Evolutionary conservation across 1,284 basidiomycete genomes (phyloP), one percentile per base, ranked within the genome.

Genomic region (Ganoderma sinense): DNA sequence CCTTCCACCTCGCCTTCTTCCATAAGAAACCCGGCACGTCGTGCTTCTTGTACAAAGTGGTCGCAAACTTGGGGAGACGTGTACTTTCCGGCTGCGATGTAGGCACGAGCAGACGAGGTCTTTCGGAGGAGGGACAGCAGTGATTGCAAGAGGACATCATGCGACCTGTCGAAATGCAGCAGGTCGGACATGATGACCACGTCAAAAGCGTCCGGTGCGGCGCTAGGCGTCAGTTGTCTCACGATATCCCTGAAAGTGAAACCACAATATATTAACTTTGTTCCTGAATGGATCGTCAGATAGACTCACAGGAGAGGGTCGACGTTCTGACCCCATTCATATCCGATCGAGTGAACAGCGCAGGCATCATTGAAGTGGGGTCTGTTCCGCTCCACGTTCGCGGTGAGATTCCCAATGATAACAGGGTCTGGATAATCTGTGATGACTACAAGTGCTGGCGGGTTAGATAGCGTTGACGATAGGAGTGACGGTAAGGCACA

Each of bases 351-450:
- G 36, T 81, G 75, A 2, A 92, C 83, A 3, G 72, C 74, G 74
- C 87, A 89, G 4, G 78, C 75, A 0, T 75, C 55, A 3, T 79
- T 71, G 33, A 87, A 81, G 16, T 81, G 73, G 2, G 69, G 53
- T 7, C 64, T 71, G 74, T 92, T 92, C 64, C 84, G 76, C 20
- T 84, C 81, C 0, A 91, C 80, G 75, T 92, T 93, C 6, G 76
- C 74, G 41, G 77, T 75, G 20, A 92, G 82, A 74, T 90, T 93
- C 0, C 80, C 81, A 3, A 91, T 76, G 64, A 93, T 91, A 4
- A 78, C 80, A 16, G 86, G 81, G 74, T 93, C 90, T 0, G 91
- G 90, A 76, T 92, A 90, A 76, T 94, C 91, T 0, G 90, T 92
- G 40, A 85, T 83, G 16, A 90, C 86, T 48, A 91, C 82, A 26